Evolutionary conservation across 2,329 filamentous ascomycete species (phyloP).

Genomic region (Pseudocercospora musae): DNA sequence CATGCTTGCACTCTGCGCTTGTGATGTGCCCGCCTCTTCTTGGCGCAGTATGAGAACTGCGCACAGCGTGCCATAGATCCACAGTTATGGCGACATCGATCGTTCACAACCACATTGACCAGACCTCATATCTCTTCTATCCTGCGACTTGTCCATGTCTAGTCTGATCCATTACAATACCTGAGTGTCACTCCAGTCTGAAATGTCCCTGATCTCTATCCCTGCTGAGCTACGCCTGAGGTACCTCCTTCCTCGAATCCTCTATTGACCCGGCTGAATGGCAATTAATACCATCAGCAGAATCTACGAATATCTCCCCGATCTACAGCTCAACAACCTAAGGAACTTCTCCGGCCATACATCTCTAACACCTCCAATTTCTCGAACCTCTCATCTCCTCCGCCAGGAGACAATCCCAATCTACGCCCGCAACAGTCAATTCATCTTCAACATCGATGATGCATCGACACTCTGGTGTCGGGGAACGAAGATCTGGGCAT

Average conservation of each 20-base stretch:
- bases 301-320: conserved; percentile 24
- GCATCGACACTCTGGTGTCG: conserved; percentile 5
- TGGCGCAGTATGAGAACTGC: neutral
- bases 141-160: neutral
- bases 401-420: conserved; percentile 26
- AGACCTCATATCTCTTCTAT: neutral
- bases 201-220: conserved; percentile 18
- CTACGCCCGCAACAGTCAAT: conserved; percentile 21
- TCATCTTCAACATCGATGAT: conserved; percentile 24
- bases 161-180: neutral
- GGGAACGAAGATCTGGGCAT: conserved; percentile 20
- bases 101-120: neutral
- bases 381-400: conserved; percentile 18
- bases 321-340: conserved; percentile 10
- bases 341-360: conserved; percentile 18
- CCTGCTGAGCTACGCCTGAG: conserved; percentile 21
- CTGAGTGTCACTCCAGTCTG: neutral
- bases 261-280: neutral
- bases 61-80: neutral
- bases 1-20: neutral
- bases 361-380: conserved; percentile 25
- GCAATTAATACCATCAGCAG: neutral
- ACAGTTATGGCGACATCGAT: neutral
- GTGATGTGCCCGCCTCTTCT: neutral
- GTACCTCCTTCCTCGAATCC: neutral